Percentiles rank a stretch among this genome's conserved stretches.
Conservation (phyloP, 2,329 filamentous ascomycete genomes). For the Beauveria brongniartii region DNA sequence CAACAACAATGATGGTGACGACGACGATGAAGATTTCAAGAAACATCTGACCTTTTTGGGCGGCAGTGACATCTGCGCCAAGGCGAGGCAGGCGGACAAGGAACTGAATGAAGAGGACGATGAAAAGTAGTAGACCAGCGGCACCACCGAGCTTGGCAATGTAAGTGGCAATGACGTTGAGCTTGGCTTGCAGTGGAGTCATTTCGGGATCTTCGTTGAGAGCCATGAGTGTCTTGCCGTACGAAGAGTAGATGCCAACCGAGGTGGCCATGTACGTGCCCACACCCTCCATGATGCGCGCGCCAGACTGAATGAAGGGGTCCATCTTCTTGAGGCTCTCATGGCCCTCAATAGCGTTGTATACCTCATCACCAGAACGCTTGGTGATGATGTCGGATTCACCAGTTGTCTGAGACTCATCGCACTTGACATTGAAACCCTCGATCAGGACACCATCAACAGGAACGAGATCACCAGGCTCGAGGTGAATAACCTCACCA, state of each 20-base stretch:
- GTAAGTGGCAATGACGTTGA: constrained; percentile 67
- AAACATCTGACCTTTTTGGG: constrained; percentile 71
- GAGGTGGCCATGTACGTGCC: constrained; percentile 69
- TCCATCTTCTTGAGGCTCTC: constrained; percentile 65
- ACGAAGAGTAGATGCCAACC: constrained; percentile 64
- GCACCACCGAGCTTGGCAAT: constrained; percentile 71
- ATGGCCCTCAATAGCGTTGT: constrained; percentile 57
- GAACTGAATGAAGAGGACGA: constrained; percentile 81
- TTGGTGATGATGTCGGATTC: constrained; percentile 72
- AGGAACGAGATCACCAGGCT: constrained; percentile 66
- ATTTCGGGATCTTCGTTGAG: constrained; percentile 67
- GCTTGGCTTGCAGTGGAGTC: constrained; percentile 68
- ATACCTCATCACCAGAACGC: constrained; percentile 58
- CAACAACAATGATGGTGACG: constrained; percentile 72
- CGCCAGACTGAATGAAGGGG: constrained; percentile 78
- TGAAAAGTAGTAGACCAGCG: constrained; percentile 71
- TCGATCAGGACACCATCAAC: constrained; percentile 67
- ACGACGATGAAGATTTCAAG: constrained; percentile 71
- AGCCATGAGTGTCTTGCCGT: constrained; percentile 67
- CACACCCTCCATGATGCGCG: constrained; percentile 68
- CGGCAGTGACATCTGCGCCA: constrained; percentile 43
- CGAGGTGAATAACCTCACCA: constrained; percentile 64
- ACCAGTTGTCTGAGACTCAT: constrained; percentile 72
- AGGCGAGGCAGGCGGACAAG: constrained; percentile 55
- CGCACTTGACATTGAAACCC: constrained; percentile 67